Evolutionary conservation across 441 rosid species (phyloP), one percentile per base, ranked within the genome.

Genomic region (Pelargonium hybrid): DNA sequence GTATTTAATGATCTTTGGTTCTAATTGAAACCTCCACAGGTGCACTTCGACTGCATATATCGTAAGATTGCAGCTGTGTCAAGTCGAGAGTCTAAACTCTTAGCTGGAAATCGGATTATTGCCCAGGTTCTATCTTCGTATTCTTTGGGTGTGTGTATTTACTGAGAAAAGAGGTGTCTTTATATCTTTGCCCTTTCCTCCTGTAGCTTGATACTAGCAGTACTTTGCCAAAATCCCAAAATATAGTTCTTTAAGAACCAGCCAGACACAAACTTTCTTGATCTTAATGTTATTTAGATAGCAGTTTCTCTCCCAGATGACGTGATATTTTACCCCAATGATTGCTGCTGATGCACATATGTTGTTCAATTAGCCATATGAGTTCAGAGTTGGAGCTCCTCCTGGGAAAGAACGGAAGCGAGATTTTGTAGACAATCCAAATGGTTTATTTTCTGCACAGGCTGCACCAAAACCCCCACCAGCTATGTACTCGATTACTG

Each of bases 401-500:
- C 96, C 97, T 0, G 96, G 97, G 7, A 93, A 91, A 50, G 96
- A 93, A 76, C 73, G 93, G 77, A 93, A 88, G 74, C 82, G 95
- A 18, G 96, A 90, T 5, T 90, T 78, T 23, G 97, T 90, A 21
- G 98, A 91, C 72, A 91, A 83, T 71, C 97, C 97, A 74, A 93
- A 93, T 71, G 97, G 95, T 71, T 80, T 91, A 52, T 93, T 93
- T 81, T 93, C 97, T 23, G 96, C 93, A 41, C 98, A 92, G 69
- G 98, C 98, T 71, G 79, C 98, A 31, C 97, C 98, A 26, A 93
- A 93, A 72, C 98, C 97, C 3, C 98, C 97, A 15, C 84, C 89
- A 4, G 96, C 96, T 3, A 81, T 91, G 98, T 93, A 91, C 82
- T 81, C 73, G 14, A 79, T 90, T 7, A 85, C 83, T 0, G 82